Conservation (phyloP, 345 rosid genomes). For the Heritiera littoralis region DNA sequence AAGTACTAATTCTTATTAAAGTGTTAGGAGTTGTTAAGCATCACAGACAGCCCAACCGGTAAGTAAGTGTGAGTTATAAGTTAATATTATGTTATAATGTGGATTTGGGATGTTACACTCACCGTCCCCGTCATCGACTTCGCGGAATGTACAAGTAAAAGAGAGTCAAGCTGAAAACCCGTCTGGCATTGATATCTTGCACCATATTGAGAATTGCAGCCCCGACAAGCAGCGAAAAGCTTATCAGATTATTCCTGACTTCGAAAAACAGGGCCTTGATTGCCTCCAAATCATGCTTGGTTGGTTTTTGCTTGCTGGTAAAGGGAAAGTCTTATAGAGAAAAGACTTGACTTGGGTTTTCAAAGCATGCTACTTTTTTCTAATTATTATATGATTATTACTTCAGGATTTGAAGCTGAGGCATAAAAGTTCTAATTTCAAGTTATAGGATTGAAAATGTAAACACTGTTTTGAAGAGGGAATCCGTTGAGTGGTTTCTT, state of each 20-base stretch:
- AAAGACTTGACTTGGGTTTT: not conserved
- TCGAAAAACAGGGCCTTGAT: slow-evolving; percentile 74
- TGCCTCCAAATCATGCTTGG: slow-evolving; percentile 94
- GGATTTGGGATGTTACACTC: no score
- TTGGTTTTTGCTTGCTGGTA: slow-evolving; percentile 24
- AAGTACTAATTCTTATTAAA: no score
- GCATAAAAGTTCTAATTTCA: not conserved
- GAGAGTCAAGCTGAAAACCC: slow-evolving; percentile 68
- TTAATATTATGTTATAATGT: no score
- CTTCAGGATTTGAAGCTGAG: not conserved
- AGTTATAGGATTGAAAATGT: not conserved
- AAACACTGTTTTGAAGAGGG: not conserved
- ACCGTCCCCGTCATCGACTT: slow-evolving; percentile 90
- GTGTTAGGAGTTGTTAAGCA: no score
- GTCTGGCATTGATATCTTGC: slow-evolving; percentile 79
- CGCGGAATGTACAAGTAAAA: slow-evolving; percentile 78
- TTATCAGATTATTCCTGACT: slow-evolving; percentile 60
- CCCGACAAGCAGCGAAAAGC: slow-evolving; percentile 64
- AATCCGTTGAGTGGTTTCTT: not conserved
- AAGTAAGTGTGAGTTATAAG: no score
- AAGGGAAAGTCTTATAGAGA: not conserved
- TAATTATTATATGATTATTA: not conserved
- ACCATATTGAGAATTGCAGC: slow-evolving; percentile 70
- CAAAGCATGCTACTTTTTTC: not conserved
- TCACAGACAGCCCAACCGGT: no score